Base-by-base conservation (phyloP, 371 early-diverging fungal species). In the Mortierella sp. region DNA sequence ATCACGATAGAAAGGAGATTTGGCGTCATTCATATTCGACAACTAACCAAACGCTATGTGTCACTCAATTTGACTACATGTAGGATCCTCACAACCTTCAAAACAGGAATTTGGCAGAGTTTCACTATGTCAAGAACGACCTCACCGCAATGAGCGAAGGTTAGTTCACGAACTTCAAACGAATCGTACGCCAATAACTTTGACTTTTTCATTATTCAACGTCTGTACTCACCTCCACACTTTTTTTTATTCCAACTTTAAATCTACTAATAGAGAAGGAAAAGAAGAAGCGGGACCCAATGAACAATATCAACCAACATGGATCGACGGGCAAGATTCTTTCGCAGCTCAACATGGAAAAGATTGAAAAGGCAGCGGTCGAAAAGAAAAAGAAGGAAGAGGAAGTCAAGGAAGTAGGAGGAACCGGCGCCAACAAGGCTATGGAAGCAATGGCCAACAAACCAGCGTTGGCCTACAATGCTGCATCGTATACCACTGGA, bases 31-130 rank as follows among this genome's bases (percentile, higher is more conserved):
- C 26, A 13, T 1, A 87, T 28, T 10, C 5, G 47, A 52, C n/a
- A 28, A 3, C n/a, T 70, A 28, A 79, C 42, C 19, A 21, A 24
- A 57, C n/a, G 7, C 68, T 38, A 38, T 38, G 42, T 38, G 42
- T 38, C 42, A 54, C 28, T n/a, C n/a, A 55, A 58, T 34, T 16
- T 31, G 14, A 44, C 19, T 3, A 28, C 26, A 16, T 77, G 68
- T 87, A 96, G 92, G 97, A 99, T 84, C 98, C 98, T 71, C 95
- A 96, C 79, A 93, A 96, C 71, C 82, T 97, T 6, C 91, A 91
- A 65, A 91, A 89, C 26, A 89, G 94, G 44, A 94, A 97, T 76
- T 91, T 95, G 83, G 90, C 92, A 14, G 92, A 92, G 4, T 97
- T 96, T 72, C 91, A 94, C 79, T 94, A 95, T 81, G 74, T 95